Conservation (phyloP, 73 alveolate species). For the Tetrahymena malaccensis region DNA sequence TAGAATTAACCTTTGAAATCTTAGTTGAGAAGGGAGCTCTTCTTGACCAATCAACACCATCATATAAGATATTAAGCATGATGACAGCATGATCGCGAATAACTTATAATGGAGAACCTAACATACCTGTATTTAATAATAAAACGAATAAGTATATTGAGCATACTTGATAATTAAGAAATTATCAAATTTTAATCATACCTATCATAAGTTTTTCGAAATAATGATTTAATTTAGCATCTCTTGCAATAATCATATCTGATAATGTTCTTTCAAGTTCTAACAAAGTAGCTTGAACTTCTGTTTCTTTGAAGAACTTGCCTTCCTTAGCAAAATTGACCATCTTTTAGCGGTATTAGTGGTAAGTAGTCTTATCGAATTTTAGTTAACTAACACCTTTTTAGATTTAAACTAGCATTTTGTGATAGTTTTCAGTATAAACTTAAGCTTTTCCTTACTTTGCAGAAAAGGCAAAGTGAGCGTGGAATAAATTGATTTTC, state of each 20-base stretch:
- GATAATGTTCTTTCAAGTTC: conserved; percentile 27
- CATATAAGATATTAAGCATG: conserved; percentile 88
- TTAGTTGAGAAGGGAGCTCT: conserved; percentile 74
- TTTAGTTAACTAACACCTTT: conserved; percentile 16
- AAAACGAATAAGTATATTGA: neutral
- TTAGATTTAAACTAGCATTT: neutral
- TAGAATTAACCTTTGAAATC: conserved; percentile 69
- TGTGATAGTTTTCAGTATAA: conserved; percentile 25
- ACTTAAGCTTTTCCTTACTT: conserved; percentile 10
- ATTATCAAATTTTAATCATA: neutral
- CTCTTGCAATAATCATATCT: conserved; percentile 42
- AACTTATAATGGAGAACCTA: conserved; percentile 26
- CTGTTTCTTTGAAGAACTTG: conserved; percentile 10
- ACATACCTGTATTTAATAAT: neutral
- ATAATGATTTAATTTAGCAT: conserved; percentile 19
- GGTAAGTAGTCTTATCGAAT: neutral
- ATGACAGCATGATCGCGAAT: conserved; percentile 83
- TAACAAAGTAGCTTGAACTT: conserved; percentile 2
- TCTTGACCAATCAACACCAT: conserved; percentile 94
- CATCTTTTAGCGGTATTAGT: conserved; percentile 4
- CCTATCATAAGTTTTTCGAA: conserved; percentile 35
- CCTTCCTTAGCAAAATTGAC: conserved; percentile 11
- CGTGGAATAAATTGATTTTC: conserved; percentile 7
- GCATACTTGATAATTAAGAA: neutral
- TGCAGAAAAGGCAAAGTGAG: conserved; percentile 22